Conservation (phyloP, 2,329 filamentous ascomycete genomes). For the Trichoderma endophyticum region DNA sequence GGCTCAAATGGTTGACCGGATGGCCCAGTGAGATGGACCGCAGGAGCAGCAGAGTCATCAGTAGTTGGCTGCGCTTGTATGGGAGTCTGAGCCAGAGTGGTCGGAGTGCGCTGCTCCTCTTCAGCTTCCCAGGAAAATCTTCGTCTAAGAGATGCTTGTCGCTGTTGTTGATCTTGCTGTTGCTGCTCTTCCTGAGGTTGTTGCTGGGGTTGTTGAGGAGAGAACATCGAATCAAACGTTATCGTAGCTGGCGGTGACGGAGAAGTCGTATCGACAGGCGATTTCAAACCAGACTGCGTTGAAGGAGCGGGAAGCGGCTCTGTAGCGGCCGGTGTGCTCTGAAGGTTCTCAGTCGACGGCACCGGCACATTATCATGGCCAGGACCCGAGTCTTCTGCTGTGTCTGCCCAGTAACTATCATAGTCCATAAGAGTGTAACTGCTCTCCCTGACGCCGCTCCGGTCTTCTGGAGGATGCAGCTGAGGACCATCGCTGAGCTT, state of each 20-base stretch:
- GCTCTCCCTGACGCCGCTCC: conserved; percentile 47
- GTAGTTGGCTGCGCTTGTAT: background rate
- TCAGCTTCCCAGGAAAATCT: conserved; percentile 40
- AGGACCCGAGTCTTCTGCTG: conserved; percentile 16
- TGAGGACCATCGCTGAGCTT: conserved; percentile 21
- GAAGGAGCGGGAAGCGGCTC: background rate
- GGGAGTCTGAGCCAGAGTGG: background rate
- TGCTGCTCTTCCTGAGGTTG: background rate
- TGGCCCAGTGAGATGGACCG: background rate
- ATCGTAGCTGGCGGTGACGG: background rate
- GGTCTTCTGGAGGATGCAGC: conserved; percentile 22
- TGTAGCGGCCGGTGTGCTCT: background rate
- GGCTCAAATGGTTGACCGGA: conserved; percentile 12
- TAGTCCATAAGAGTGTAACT: conserved; percentile 64
- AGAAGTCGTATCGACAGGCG: background rate
- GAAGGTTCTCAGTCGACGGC: background rate
- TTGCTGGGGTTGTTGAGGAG: background rate
- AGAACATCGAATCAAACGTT: conserved; percentile 1
- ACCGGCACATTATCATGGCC: background rate
- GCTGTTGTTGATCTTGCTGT: conserved; percentile 4
- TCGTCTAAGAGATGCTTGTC: conserved; percentile 24
- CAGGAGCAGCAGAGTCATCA: background rate
- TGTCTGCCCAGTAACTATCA: conserved; percentile 61
- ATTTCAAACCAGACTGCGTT: background rate
- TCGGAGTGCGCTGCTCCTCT: background rate